Evolutionary conservation across 2,329 filamentous ascomycete genomes (phyloP), one percentile per base, ranked within the genome.

Genomic region (Leptoxyphium fumago): DNA sequence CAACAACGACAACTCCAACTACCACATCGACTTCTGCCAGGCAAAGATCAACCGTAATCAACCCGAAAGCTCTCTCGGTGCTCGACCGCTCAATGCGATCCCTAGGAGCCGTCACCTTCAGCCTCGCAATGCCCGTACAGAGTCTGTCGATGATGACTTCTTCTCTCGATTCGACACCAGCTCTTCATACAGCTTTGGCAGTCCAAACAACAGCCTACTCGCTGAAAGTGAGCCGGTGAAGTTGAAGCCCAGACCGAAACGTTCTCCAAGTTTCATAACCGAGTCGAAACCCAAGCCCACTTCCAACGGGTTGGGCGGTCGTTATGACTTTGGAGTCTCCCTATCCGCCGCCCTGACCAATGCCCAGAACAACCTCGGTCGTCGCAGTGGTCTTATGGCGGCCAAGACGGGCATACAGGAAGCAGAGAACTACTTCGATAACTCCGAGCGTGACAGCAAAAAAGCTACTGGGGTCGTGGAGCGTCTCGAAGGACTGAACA

Each of bases 291-390:
- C 56, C 61, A 79, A 84, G 54, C 49, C 51, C 14, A 45, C 56
- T 7, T 83, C 81, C 14, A 95, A 96, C 61, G 58, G 58, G n/a
- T 55, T 63, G 34, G 84, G 86, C 40, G 88, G 88, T 63, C 82
- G 91, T 43, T 98, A 98, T 61, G 89, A 96, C 66, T 96, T 98
- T 62, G 81, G 84, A 48, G 85, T 85, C n/a, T 96, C 91, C 0
- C 73, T 96, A 28, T 80, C 75, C 43, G 86, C 87, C 42, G 87
- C 86, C 10, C 82, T 89, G 59, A 78, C 81, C 56, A 80, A 77
- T 26, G 80, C 82, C 40, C 83, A 84, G 58, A 78, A 77, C 50
- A 69, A 71, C 11, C 65, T 75, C 51, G 68, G 72, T 49, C 75
- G 78, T 61, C 67, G 70, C 56, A 74, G 73, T 64, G 67, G 62